Conservation (phyloP, 225 moss, liverwort and hornwort species). For the Anthoceros angustus region DNA sequence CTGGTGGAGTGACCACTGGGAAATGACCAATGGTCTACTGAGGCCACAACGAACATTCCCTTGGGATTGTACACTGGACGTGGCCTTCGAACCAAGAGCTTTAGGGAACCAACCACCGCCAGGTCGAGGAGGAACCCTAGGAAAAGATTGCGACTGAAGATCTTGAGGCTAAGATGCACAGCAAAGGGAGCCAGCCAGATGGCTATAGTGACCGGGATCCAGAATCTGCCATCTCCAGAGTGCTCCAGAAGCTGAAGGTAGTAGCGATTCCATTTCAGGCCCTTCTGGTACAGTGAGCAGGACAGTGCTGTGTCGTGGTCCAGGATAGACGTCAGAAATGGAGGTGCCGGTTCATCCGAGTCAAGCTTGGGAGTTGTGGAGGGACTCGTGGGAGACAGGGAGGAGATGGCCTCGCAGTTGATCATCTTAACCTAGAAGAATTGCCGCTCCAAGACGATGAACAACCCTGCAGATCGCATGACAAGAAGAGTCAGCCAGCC, state of each 20-base stretch:
- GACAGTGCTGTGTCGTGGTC: slow-evolving; percentile 43
- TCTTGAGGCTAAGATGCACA: slow-evolving; percentile 29
- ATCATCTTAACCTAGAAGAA: not conserved
- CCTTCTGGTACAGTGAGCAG: slow-evolving; percentile 32
- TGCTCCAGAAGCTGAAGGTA: slow-evolving; percentile 37
- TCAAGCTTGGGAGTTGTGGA: not conserved
- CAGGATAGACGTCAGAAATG: slow-evolving; percentile 9
- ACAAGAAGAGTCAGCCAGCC: too few relatives aligned
- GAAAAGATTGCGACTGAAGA: slow-evolving; percentile 63
- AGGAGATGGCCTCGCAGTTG: slow-evolving; percentile 2
- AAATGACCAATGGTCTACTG: slow-evolving; percentile 56
- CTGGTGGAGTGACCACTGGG: slow-evolving; percentile 54
- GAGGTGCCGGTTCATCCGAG: not conserved
- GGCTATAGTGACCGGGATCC: slow-evolving; percentile 43
- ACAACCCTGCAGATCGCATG: too few relatives aligned
- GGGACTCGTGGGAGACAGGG: not conserved
- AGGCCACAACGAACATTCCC: slow-evolving; percentile 33
- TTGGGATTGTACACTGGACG: slow-evolving; percentile 43
- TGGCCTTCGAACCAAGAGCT: slow-evolving; percentile 40
- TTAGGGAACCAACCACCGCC: slow-evolving; percentile 38
- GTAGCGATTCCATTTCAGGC: slow-evolving; percentile 23
- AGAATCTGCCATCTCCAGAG: slow-evolving; percentile 54
- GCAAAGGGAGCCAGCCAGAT: slow-evolving; percentile 41
- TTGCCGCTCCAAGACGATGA: not conserved
- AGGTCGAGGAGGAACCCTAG: slow-evolving; percentile 50